These are phyloP conservation scores for Tetradesmus obliquus DNA, from an alignment of 139 green algal genomes.

Conservation along the genomic window DNA sequence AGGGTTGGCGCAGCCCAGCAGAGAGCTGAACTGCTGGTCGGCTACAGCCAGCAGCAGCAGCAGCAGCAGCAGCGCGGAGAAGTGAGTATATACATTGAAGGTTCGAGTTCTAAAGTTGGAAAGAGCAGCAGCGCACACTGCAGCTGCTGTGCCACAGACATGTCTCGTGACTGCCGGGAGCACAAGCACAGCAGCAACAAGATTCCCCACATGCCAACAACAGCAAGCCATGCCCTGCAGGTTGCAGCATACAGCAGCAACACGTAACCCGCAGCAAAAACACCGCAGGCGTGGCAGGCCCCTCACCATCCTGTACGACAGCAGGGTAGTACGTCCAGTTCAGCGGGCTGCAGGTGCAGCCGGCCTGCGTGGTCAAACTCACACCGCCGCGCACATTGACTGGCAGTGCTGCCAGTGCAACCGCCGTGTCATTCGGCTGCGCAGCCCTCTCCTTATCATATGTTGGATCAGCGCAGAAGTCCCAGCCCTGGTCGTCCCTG, in stretches of 20 bases:
- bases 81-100: not conserved
- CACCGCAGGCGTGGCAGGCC: no score
- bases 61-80: not conserved
- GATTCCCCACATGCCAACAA: no score
- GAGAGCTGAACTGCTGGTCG: not conserved
- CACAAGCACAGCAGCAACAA: no score
- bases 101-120: not conserved
- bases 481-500: not conserved
- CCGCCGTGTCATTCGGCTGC: not conserved
- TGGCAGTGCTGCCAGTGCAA: not conserved
- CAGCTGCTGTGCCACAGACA: no score
- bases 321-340: conserved; percentile 21
- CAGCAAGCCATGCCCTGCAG: no score
- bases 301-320: not conserved
- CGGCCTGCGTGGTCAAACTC: not conserved
- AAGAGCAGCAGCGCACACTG: no score
- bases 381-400: not conserved
- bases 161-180: not conserved
- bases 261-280: no score
- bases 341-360: not conserved
- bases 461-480: conserved; percentile 13
- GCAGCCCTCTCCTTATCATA: not conserved
- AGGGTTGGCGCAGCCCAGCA: conserved; percentile 10
- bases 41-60: not conserved
- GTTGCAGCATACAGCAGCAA: no score